Evolutionary conservation across 1,284 basidiomycete species (phyloP).

Genomic region (Gymnopus androsaceus): DNA sequence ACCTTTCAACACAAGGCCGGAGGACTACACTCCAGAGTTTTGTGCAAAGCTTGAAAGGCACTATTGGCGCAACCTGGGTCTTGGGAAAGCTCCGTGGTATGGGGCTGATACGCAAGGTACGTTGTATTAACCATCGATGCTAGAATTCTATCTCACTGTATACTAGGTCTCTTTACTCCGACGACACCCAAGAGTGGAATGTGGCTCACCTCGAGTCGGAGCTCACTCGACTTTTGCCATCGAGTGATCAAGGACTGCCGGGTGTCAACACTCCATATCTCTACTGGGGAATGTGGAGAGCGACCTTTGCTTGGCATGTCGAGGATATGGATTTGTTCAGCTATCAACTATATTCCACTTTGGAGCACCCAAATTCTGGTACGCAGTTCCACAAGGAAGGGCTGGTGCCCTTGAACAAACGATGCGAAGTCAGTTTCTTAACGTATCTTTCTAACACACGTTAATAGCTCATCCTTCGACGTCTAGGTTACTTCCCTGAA

Average conservation of each 20-base stretch:
- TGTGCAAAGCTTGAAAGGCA: constrained; percentile 87
- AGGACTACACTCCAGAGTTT: constrained; percentile 84
- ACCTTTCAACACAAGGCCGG: constrained; percentile 64
- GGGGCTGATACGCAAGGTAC: constrained; percentile 91
- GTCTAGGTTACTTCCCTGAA: constrained; percentile 80
- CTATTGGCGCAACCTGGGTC: constrained; percentile 90
- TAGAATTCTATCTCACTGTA: constrained; percentile 10
- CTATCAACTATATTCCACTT: constrained; percentile 99
- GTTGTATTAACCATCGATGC: constrained; percentile 22
- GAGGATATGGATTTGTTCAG: constrained; percentile 98
- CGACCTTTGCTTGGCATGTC: constrained; percentile 99
- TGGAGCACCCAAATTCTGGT: constrained; percentile 97
- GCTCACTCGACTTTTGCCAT: constrained; percentile 79
- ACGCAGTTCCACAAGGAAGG: constrained; percentile 88
- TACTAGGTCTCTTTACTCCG: constrained; percentile 65
- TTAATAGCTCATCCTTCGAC: constrained; percentile 13
- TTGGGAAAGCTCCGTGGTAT: constrained; percentile 92
- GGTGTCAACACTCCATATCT: constrained; percentile 98
- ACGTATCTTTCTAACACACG: background rate
- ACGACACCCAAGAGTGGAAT: constrained; percentile 77
- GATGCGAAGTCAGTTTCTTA: constrained; percentile 66
- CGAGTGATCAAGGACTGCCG: constrained; percentile 69
- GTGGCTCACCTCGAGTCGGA: constrained; percentile 81
- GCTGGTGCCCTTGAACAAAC: constrained; percentile 77
- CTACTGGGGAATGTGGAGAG: constrained; percentile 99